These are phyloP conservation scores for Umbellularia californica DNA, from an alignment of 164 flowering plant species.

Conservation along the genomic window DNA sequence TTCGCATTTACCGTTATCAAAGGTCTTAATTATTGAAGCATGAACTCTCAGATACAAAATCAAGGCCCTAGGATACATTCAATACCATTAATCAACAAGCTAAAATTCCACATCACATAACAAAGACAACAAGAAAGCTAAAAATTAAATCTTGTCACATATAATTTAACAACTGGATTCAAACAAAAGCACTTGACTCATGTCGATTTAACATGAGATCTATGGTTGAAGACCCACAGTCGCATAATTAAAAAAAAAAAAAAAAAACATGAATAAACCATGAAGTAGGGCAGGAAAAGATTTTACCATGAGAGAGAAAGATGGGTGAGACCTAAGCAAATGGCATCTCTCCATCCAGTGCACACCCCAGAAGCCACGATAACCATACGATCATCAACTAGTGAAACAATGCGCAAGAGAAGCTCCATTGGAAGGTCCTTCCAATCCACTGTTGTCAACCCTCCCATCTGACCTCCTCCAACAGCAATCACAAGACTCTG, in stretches of 20 bases:
- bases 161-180: too few relatives aligned
- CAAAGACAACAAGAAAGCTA: too few relatives aligned
- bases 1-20: neutral
- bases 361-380: conserved; percentile 87
- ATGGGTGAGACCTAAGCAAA: conserved; percentile 67
- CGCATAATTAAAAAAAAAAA: too few relatives aligned
- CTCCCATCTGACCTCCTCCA: conserved; percentile 27
- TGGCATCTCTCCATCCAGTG: conserved; percentile 92
- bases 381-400: conserved; percentile 80
- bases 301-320: conserved; percentile 83
- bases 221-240: neutral
- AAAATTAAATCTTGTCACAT: too few relatives aligned
- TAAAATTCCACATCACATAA: too few relatives aligned
- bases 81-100: neutral
- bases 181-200: too few relatives aligned
- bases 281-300: neutral
- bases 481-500: conserved; percentile 52
- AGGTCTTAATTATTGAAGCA: neutral
- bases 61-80: neutral
- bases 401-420: conserved; percentile 63
- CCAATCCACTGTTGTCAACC: conserved; percentile 55
- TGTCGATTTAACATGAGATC: neutral
- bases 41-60: neutral
- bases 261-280: neutral
- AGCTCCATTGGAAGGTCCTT: conserved; percentile 97